These are phyloP conservation scores for Aureobasidium melanogenum DNA, from an alignment of 2,329 filamentous ascomycete species.

Conservation along the genomic window DNA sequence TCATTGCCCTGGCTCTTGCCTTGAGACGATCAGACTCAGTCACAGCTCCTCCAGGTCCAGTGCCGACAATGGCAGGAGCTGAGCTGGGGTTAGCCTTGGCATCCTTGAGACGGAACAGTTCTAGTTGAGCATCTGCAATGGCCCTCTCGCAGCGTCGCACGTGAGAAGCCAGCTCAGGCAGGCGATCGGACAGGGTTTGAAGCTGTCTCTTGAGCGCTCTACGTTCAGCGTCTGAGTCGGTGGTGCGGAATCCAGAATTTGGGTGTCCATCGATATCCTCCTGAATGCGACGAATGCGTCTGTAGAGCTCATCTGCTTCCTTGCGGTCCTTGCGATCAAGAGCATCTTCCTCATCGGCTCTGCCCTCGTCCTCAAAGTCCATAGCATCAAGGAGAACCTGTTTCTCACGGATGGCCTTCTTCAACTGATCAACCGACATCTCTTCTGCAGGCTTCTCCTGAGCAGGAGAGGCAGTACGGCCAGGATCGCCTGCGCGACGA, in stretches of 20 bases:
- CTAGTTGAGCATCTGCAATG: slow-evolving; percentile 83
- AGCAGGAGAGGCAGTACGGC: slow-evolving; percentile 68
- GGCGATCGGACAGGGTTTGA: slow-evolving; percentile 76
- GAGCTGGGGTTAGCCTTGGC: slow-evolving; percentile 83
- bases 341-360: slow-evolving; percentile 81
- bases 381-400: slow-evolving; percentile 91
- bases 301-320: slow-evolving; percentile 89
- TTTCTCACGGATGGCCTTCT: slow-evolving; percentile 88
- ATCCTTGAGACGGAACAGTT: slow-evolving; percentile 88
- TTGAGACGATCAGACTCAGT: slow-evolving; percentile 93
- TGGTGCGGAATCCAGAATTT: slow-evolving; percentile 58
- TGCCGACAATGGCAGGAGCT: slow-evolving; percentile 75
- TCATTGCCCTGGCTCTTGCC: slow-evolving; percentile 92
- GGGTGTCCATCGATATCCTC: slow-evolving; percentile 92
- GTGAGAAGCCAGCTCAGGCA: slow-evolving; percentile 86
- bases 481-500: slow-evolving; percentile 61
- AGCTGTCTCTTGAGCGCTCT: slow-evolving; percentile 81
- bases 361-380: slow-evolving; percentile 89
- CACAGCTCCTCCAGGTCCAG: slow-evolving; percentile 79
- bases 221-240: slow-evolving; percentile 81
- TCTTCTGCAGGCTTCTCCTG: slow-evolving; percentile 68
- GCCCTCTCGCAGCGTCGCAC: slow-evolving; percentile 84
- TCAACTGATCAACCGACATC: slow-evolving; percentile 73
- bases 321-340: slow-evolving; percentile 83
- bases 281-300: slow-evolving; percentile 81